Evolutionary conservation across 176 grass and related monocot species (phyloP).

Genomic region (Oryza australiensis): DNA sequence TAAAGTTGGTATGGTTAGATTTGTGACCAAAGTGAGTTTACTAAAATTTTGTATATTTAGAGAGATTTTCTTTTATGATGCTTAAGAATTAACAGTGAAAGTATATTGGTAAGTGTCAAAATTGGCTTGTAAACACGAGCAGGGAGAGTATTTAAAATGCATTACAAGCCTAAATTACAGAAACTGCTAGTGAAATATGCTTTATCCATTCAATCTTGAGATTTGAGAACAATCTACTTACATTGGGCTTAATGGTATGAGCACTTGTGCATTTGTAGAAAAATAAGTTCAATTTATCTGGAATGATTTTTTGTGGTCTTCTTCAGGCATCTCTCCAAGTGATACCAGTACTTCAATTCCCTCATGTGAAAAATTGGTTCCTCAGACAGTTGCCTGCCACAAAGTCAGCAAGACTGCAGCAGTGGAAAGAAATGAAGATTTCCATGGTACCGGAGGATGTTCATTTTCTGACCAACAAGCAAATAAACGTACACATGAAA

Average conservation of each 20-base stretch:
- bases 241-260: conserved; percentile 4
- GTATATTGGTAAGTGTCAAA: not conserved
- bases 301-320: not conserved
- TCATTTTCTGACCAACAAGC: conserved; percentile 44
- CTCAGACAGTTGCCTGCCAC: conserved; percentile 26
- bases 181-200: not conserved
- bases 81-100: not conserved
- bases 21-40: not conserved
- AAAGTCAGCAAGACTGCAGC: conserved; percentile 22
- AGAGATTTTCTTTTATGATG: not conserved
- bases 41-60: not conserved
- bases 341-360: conserved; percentile 26
- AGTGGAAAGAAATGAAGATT: conserved; percentile 23
- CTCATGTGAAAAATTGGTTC: conserved; percentile 34
- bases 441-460: conserved; percentile 6
- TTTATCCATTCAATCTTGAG: not conserved
- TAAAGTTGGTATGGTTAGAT: not conserved
- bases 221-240: not conserved
- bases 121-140: not conserved
- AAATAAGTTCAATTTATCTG: conserved; percentile 4
- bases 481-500: conserved; percentile 65
- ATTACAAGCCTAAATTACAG: not conserved
- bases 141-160: not conserved
- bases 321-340: conserved; percentile 58
- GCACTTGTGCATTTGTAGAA: not conserved